Evolutionary conservation across 1,284 basidiomycete genomes (phyloP), one percentile per base, ranked within the genome.

Genomic region (Exobasidium rhododendri): DNA sequence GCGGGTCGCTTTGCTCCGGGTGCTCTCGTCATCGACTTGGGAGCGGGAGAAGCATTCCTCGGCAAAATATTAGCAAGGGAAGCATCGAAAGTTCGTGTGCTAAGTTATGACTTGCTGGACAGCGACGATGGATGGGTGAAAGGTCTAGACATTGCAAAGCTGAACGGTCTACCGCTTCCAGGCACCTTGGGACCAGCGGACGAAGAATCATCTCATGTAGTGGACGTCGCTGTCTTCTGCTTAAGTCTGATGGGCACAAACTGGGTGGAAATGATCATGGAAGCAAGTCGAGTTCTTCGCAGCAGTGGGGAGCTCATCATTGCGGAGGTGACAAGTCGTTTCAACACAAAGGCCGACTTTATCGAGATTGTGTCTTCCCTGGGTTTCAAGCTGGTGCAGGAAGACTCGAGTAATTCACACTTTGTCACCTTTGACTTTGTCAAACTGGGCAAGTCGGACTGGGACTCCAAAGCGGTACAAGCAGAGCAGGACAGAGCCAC

Each of bases 171-270:
- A 1, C 72, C 73, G 2, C 61, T 75, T 14, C 69, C 71, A 0
- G 75, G 75, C 7, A 64, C 45, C 2, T 22, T 17, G 17, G 51
- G 46, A 26, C 6, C 4, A 35, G 57, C 28, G 20, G 59, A 53
- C 5, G 32, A 43, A 26, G 47, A 59, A 14, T 6, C 54, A n/a
- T 28, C 35, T 29, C 55, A 44, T n/a, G 20, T 59, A 13, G 91
- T 91, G 2, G 94, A 99, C 76, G 88, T 91, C 4, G 92, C 88
- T 1, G 88, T 98, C 29, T 98, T 93, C 79, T 92, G 93, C 46
- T 83, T 99, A 64, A 94, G 92, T 74, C 83, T 99, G 64, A 99
- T 99, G 96, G 91, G 92, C 40, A 91, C 88, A 10, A 97, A 99
- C 79, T 99, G 96, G 96, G 85, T 92, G 14, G 85, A 85, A 26